Evolutionary conservation across 805 yeast genomes (phyloP).

Genomic region (Saturnispora silvae): DNA sequence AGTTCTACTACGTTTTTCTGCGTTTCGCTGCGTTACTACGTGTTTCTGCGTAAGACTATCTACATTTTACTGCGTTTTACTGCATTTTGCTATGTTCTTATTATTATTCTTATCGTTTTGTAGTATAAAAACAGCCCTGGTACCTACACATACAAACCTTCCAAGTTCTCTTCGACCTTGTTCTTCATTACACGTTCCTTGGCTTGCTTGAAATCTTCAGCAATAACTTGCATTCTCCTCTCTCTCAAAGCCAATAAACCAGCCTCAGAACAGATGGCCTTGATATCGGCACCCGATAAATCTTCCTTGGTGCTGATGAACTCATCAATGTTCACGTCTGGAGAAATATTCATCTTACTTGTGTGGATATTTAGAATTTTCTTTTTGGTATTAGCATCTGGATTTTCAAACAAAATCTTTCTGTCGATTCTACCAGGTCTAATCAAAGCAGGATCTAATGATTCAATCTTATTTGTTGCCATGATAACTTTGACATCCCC

Average conservation of each 20-base stretch:
- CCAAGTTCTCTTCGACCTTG: slow-evolving; percentile 91
- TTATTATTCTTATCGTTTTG: no score
- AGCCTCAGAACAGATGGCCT: slow-evolving; percentile 96
- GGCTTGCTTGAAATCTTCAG: slow-evolving; percentile 86
- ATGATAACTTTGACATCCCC: slow-evolving; percentile 96
- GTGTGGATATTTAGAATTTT: slow-evolving; percentile 90
- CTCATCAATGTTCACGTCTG: slow-evolving; percentile 82
- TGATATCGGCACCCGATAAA: slow-evolving; percentile 93
- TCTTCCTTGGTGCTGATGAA: slow-evolving; percentile 88
- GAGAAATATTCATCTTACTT: slow-evolving; percentile 80
- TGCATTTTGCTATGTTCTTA: no score
- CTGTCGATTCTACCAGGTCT: slow-evolving; percentile 97
- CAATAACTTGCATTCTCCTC: slow-evolving; percentile 94
- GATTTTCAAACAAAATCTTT: slow-evolving; percentile 91
- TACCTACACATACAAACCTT: slow-evolving; percentile 73
- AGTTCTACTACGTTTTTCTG: no score
- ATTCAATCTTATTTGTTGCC: slow-evolving; percentile 95
- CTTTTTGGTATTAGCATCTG: slow-evolving; percentile 85
- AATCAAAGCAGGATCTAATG: slow-evolving; percentile 89
- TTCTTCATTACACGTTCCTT: slow-evolving; percentile 93
- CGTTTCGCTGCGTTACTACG: no score
- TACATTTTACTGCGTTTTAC: no score
- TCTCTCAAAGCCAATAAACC: slow-evolving; percentile 92
- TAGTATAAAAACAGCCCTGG: no score
- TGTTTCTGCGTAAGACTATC: no score